A percentile compares a stretch with the other conserved stretches of the same genome.
These are phyloP conservation scores for Fusarium luffae DNA, from an alignment of 2,329 filamentous ascomycete species.

Conservation along the genomic window DNA sequence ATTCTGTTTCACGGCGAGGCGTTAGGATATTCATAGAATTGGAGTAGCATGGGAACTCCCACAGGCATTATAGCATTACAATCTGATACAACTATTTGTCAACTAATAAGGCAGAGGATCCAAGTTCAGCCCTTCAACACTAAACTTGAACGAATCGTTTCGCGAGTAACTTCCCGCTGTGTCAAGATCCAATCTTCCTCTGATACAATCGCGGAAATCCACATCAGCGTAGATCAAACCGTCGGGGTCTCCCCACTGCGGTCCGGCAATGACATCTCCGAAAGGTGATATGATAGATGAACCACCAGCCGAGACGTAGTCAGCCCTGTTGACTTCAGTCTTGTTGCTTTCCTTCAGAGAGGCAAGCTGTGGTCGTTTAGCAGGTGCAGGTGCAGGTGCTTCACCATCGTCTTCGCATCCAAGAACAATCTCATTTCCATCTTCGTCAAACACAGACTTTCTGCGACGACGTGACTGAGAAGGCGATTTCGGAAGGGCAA, in stretches of 20 bases:
- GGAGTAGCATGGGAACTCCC: not conserved
- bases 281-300: slow-evolving; percentile 84
- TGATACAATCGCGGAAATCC: slow-evolving; percentile 88
- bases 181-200: slow-evolving; percentile 85
- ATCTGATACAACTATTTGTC: slow-evolving; percentile 20
- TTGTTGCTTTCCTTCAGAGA: not conserved
- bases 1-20: slow-evolving; percentile 15
- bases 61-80: slow-evolving; percentile 25
- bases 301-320: slow-evolving; percentile 78
- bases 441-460: slow-evolving; percentile 61
- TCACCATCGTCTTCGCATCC: slow-evolving; percentile 47
- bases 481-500: slow-evolving; percentile 54
- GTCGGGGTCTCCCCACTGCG: slow-evolving; percentile 83
- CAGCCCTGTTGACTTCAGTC: slow-evolving; percentile 28
- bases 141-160: slow-evolving; percentile 71
- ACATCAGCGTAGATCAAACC: slow-evolving; percentile 77
- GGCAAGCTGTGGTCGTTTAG: slow-evolving; percentile 16
- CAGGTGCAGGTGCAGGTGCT: not conserved
- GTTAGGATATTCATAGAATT: slow-evolving; percentile 23
- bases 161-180: slow-evolving; percentile 87
- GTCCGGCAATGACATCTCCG: slow-evolving; percentile 82
- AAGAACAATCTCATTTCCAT: slow-evolving; percentile 67
- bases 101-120: slow-evolving; percentile 64
- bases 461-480: slow-evolving; percentile 42
- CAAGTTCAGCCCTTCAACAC: slow-evolving; percentile 67